Percentiles rank a stretch among this genome's conserved stretches.
Evolutionary conservation across 2,329 filamentous ascomycete species (phyloP).

Genomic region (Claviceps pazoutovae): DNA sequence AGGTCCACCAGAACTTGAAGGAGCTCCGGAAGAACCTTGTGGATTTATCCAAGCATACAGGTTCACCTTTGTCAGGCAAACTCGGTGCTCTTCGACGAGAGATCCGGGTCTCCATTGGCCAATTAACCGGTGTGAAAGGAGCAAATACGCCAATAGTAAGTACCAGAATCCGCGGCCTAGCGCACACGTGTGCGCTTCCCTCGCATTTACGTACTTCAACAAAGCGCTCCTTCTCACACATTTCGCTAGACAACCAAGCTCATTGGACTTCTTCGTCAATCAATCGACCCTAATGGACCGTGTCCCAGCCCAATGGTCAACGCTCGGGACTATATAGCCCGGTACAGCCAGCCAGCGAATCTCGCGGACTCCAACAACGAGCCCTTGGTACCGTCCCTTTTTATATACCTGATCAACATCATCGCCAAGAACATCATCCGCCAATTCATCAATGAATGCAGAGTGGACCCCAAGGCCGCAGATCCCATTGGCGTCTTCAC

Average conservation of each 20-base stretch:
- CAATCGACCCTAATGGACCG: constrained; percentile 27
- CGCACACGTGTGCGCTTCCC: not conserved
- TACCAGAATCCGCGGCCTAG: not conserved
- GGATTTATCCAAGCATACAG: constrained; percentile 35
- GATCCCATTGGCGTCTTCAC: constrained; percentile 69
- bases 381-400: constrained; percentile 43
- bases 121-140: constrained; percentile 52
- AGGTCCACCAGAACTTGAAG: constrained; percentile 56
- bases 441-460: constrained; percentile 55
- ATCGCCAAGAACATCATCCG: constrained; percentile 60
- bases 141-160: constrained; percentile 36
- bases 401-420: constrained; percentile 64
- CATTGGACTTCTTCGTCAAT: constrained; percentile 33
- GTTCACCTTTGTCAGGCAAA: constrained; percentile 42
- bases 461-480: constrained; percentile 49
- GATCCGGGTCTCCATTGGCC: constrained; percentile 59
- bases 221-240: not conserved
- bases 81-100: constrained; percentile 60
- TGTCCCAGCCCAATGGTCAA: constrained; percentile 40
- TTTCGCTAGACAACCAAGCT: constrained; percentile 22
- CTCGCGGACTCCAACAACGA: constrained; percentile 39
- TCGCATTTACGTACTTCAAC: not conserved
- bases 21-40: constrained; percentile 48
- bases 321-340: constrained; percentile 37
- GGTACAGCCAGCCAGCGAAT: constrained; percentile 26